Conservation (phyloP, 192 early-diverging fungal species). For the Phlyctochytrium arcticum region DNA sequence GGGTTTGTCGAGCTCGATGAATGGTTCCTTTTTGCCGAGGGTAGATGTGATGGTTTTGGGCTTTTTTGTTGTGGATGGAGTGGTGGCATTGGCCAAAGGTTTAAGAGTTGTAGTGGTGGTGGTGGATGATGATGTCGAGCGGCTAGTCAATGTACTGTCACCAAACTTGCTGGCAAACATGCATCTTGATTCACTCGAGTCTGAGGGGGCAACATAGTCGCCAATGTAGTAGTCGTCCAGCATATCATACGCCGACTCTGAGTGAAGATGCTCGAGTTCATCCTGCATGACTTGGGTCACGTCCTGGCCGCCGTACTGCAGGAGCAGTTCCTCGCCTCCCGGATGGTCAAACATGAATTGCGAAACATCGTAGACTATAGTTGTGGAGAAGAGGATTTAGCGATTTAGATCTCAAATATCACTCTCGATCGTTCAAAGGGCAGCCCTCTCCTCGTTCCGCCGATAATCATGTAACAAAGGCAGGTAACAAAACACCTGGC, state of each 20-base stretch:
- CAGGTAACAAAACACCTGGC: no score
- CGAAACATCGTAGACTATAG: slow-evolving; percentile 80
- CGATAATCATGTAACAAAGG: no score
- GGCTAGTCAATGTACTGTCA: no score
- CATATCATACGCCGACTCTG: slow-evolving; percentile 80
- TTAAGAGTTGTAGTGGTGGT: neutral
- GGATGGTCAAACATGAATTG: slow-evolving; percentile 88
- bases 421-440: neutral
- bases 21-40: slow-evolving; percentile 52
- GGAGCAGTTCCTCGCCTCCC: slow-evolving; percentile 83
- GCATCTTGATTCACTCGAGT: no score
- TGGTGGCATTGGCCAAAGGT: neutral
- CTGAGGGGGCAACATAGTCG: no score
- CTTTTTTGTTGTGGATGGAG: neutral
- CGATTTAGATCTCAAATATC: no score
- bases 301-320: slow-evolving; percentile 85
- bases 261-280: slow-evolving; percentile 70
- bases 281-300: slow-evolving; percentile 78
- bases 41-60: neutral
- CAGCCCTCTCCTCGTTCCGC: no score
- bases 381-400: neutral
- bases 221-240: slow-evolving; percentile 83
- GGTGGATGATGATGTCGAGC: no score
- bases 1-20: slow-evolving; percentile 78
- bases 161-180: neutral